Evolutionary conservation across 345 rosid species (phyloP).

Genomic region (Trapa incisa): DNA sequence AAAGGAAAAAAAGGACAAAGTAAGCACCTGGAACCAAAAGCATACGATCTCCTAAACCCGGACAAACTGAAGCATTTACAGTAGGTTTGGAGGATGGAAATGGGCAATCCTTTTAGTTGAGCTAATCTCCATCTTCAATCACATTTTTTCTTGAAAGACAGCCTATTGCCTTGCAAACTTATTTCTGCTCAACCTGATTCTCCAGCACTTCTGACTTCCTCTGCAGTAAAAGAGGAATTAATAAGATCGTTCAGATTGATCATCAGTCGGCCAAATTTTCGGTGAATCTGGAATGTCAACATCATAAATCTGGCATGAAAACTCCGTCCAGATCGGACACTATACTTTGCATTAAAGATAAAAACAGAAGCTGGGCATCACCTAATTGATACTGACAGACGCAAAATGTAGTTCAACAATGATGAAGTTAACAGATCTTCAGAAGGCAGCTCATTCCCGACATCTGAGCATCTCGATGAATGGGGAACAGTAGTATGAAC

Average conservation of each 20-base stretch:
- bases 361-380: not conserved
- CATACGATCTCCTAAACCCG: conserved; percentile 22
- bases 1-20: conserved; percentile 26
- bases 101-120: conserved; percentile 13
- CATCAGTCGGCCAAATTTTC: not conserved
- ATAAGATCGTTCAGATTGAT: not conserved
- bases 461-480: not conserved
- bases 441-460: not conserved
- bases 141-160: conserved; percentile 4
- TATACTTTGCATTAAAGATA: not conserved
- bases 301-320: not conserved
- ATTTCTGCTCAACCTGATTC: conserved; percentile 19
- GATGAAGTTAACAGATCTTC: not conserved
- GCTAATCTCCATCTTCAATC: conserved; percentile 22
- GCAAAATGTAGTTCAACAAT: not conserved
- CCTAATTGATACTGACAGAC: not conserved
- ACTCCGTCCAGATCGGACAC: not conserved
- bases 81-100: conserved; percentile 8
- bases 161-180: conserved; percentile 7
- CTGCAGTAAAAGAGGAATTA: conserved; percentile 17
- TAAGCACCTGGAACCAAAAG: conserved; percentile 37
- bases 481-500: not conserved
- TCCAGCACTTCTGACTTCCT: conserved; percentile 19
- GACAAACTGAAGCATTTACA: conserved; percentile 28
- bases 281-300: not conserved